A percentile compares a stretch with the other conserved stretches of the same genome.
These are phyloP conservation scores for Auriscalpium orientale DNA, from an alignment of 768 basidiomycete species.

Conservation along the genomic window DNA sequence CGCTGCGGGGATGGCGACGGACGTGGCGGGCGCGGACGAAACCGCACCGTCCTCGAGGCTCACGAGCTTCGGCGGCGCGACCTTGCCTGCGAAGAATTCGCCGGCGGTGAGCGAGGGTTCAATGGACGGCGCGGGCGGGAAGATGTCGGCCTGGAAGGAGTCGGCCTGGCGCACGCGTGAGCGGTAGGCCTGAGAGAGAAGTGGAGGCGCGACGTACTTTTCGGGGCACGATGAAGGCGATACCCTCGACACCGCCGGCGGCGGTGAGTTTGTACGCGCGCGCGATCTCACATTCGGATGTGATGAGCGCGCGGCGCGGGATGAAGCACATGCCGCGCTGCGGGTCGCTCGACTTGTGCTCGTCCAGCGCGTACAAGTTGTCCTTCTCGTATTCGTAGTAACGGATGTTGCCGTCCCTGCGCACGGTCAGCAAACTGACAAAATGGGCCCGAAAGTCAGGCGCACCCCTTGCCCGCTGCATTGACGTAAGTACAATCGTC, in stretches of 20 bases:
- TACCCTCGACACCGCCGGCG: constrained; percentile 68
- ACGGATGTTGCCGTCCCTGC: constrained; percentile 93
- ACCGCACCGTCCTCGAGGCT: constrained; percentile 64
- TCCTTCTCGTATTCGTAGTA: constrained; percentile 95
- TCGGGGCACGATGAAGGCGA: constrained; percentile 92
- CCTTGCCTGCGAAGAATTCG: constrained; percentile 87
- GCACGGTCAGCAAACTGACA: constrained; percentile 6
- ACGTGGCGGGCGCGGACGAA: constrained; percentile 22
- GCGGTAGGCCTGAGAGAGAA: not conserved
- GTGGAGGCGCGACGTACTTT: constrained; percentile 43
- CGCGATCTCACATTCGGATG: constrained; percentile 91
- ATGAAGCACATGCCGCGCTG: constrained; percentile 98
- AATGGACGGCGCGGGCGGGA: constrained; percentile 79
- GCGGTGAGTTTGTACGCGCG: constrained; percentile 85
- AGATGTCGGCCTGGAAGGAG: constrained; percentile 96
- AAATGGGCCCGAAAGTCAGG: constrained; percentile 1
- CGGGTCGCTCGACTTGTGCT: constrained; percentile 85
- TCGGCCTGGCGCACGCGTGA: constrained; percentile 54
- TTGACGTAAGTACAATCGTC: constrained; percentile 1
- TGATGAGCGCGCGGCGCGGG: constrained; percentile 83
- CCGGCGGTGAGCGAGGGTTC: constrained; percentile 74
- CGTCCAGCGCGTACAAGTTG: constrained; percentile 63
- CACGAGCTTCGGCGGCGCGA: constrained; percentile 68
- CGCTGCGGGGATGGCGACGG: constrained; percentile 17
- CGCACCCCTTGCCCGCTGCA: constrained; percentile 81